Base-by-base conservation (phyloP, 2,329 filamentous ascomycete genomes). In the Trichoderma guizhouense region DNA sequence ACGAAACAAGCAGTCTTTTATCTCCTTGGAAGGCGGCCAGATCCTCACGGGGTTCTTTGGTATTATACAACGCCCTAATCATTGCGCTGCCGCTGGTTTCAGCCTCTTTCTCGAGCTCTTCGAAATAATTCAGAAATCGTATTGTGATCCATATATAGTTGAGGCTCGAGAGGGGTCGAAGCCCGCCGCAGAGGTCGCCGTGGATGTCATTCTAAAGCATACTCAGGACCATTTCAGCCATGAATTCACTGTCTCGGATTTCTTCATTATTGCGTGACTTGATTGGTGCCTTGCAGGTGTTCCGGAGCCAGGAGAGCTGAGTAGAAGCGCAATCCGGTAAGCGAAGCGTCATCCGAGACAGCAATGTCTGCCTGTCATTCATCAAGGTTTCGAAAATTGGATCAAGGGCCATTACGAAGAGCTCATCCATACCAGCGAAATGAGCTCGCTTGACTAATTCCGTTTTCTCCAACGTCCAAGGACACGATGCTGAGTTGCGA, bases 401-500 rank as follows among this genome's bases (percentile, higher is more conserved):
- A 36, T 26, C 47, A 55, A 66, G 63, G 2, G 28, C 7, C 21
- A 7, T n/a, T 14, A 66, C n/a, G 21, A 14, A 36, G 21, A 24
- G 7, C 18, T 66, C 47, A 24, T n/a, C n/a, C 3, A 70, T 21
- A 32, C 68, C 68, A 3, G 32, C 18, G 21, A 47, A 32, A 7
- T 21, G 21, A n/a, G 43, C 30, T 5, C 43, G 28, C 26, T 71
- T 67, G 3, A 71, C 69, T 11, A 71, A n/a, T 7, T 58, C 69
- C 3, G 69, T 71, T n/a, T 71, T 30, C 21, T 71, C 69, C 47
- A 71, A 6, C 53, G 30, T 12, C 55, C 64, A 55, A 12, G 4
- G 4, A 15, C n/a, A 51, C 6, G 81, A 81, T 6, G 21, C 71
- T 5, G 78, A 76, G 71, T 83, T 77, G 12, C 72, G 32, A 2